Conservation (phyloP, 164 flowering plant species). For the Warburgia ugandensis region DNA sequence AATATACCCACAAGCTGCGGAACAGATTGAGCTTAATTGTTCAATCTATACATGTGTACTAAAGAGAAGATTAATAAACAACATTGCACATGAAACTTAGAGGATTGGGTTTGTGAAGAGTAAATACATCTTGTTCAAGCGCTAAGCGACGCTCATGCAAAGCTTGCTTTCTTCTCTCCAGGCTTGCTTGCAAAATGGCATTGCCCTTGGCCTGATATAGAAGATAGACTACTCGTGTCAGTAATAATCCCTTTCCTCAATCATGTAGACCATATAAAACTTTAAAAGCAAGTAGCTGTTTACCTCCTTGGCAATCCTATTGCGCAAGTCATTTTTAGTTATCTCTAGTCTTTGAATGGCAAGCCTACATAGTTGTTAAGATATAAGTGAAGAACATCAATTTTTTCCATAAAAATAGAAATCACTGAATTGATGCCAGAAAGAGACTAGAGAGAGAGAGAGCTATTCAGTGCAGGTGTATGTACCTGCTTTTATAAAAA, state of each 20-base stretch:
- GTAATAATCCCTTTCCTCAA: background rate
- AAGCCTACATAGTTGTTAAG: slow-evolving; percentile 48
- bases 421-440: too few species aligned
- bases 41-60: too few species aligned
- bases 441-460: too few species aligned
- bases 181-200: slow-evolving; percentile 94
- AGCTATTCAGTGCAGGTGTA: too few species aligned
- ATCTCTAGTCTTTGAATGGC: slow-evolving; percentile 96
- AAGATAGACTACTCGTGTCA: slow-evolving; percentile 11
- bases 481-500: too few species aligned
- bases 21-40: too few species aligned
- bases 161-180: slow-evolving; percentile 98
- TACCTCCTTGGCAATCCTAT: slow-evolving; percentile 98
- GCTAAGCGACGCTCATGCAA: slow-evolving; percentile 96
- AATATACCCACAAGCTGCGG: too few species aligned
- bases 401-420: too few species aligned
- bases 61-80: too few species aligned
- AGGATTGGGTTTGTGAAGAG: background rate
- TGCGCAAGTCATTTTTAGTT: slow-evolving; percentile 84
- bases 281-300: background rate
- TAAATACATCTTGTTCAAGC: slow-evolving; percentile 95
- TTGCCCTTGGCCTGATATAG: slow-evolving; percentile 81
- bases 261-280: slow-evolving; percentile 1
- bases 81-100: background rate
- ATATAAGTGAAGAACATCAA: too few species aligned